phyloP scores from a whole-genome alignment of 2,329 filamentous ascomycete genomes.

The Exophiala sp. region DNA sequence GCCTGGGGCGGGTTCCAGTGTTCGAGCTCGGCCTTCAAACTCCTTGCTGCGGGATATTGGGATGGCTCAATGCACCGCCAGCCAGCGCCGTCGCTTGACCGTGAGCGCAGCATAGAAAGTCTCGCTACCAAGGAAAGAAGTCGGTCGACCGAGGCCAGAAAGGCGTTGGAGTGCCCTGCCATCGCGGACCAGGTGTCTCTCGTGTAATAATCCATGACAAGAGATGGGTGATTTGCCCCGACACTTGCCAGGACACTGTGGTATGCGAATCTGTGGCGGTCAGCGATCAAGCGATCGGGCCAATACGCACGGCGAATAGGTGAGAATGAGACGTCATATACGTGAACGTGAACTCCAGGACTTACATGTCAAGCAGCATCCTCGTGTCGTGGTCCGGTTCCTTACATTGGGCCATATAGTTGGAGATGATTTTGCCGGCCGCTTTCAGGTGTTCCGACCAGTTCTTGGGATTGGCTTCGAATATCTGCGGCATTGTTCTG shows the following conservation, averaged over 20 bases:
- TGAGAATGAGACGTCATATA: too few species aligned
- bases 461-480: conserved; percentile 6
- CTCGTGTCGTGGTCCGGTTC: conserved; percentile 2
- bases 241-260: conserved; percentile 7
- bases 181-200: conserved; percentile 8
- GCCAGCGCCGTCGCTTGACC: neutral
- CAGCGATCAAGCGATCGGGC: neutral
- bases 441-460: conserved; percentile 7
- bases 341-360: neutral
- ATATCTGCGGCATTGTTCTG: neutral
- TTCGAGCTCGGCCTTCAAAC: conserved; percentile 4
- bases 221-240: conserved; percentile 1
- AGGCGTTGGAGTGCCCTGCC: conserved; percentile 2
- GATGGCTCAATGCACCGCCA: neutral
- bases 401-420: conserved; percentile 7
- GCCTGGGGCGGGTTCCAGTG: conserved; percentile 5
- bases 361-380: conserved; percentile 10
- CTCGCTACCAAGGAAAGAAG: conserved; percentile 7
- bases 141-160: conserved; percentile 7
- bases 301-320: neutral
- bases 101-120: conserved; percentile 2
- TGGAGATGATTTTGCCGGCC: conserved; percentile 3
- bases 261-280: conserved; percentile 12
- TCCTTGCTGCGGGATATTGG: neutral
- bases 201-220: conserved; percentile 9